These are phyloP conservation scores for Psilocybe sp. DNA, from an alignment of 768 basidiomycete genomes.

Conservation along the genomic window DNA sequence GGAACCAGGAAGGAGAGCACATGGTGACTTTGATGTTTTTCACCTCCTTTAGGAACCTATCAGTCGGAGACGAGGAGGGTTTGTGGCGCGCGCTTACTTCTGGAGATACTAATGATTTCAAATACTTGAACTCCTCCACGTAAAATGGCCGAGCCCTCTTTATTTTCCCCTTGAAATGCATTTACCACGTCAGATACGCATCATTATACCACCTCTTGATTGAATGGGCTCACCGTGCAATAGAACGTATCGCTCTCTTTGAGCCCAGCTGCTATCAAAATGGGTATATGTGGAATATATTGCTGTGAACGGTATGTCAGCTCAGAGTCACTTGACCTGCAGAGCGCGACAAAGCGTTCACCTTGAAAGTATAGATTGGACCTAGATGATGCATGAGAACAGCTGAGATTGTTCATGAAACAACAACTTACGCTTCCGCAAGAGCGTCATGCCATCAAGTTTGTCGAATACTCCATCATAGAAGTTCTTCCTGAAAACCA, in stretches of 20 bases:
- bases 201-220: constrained; percentile 15
- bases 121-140: constrained; percentile 57
- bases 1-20: constrained; percentile 72
- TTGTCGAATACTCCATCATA: constrained; percentile 68
- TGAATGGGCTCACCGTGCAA: constrained; percentile 35
- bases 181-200: neutral
- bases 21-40: constrained; percentile 68
- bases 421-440: constrained; percentile 41
- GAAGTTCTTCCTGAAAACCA: constrained; percentile 44
- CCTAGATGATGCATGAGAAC: constrained; percentile 26
- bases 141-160: constrained; percentile 61
- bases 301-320: constrained; percentile 21
- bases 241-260: constrained; percentile 36
- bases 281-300: constrained; percentile 45
- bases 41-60: constrained; percentile 43
- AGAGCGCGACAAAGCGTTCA: constrained; percentile 11
- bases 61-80: constrained; percentile 1
- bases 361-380: constrained; percentile 50
- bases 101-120: constrained; percentile 54
- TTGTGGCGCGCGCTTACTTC: constrained; percentile 35
- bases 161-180: constrained; percentile 51
- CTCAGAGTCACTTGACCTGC: constrained; percentile 1
- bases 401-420: neutral
- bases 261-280: constrained; percentile 39
- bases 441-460: constrained; percentile 57